Conservation (phyloP, 73 alveolate genomes). For the Tetrahymena borealis region DNA sequence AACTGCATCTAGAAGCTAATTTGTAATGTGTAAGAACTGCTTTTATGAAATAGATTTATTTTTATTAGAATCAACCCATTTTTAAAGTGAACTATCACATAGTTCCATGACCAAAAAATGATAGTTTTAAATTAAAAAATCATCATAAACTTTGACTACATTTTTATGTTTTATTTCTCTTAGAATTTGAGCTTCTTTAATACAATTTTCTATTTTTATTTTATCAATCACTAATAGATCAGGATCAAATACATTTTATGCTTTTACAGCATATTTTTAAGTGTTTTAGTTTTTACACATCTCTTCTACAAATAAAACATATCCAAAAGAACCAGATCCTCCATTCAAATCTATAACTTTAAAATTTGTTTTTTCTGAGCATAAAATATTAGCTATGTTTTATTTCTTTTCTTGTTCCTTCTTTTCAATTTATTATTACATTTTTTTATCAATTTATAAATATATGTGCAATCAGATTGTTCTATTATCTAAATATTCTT, state of each 20-base stretch:
- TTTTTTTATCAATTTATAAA: not conserved
- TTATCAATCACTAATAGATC: not conserved
- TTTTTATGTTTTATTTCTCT: not conserved
- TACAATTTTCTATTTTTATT: not conserved
- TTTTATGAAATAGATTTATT: not conserved
- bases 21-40: not conserved
- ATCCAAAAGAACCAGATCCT: not conserved
- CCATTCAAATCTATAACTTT: not conserved
- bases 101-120: not conserved
- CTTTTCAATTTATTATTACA: not conserved
- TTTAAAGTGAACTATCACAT: not conserved
- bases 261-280: not conserved
- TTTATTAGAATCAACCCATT: not conserved
- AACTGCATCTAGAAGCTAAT: not conserved
- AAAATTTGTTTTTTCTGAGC: not conserved
- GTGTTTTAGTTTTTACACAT: not conserved
- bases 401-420: not conserved
- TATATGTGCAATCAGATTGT: too few relatives aligned
- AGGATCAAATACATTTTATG: not conserved
- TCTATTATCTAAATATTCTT: too few relatives aligned
- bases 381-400: not conserved
- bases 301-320: not conserved
- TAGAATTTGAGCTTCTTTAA: not conserved
- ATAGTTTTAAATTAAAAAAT: not conserved
- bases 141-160: not conserved